A percentile compares a stretch with the other conserved stretches of the same genome.
phyloP scores from a whole-genome alignment of 108 stramenopile genomes.

The Discostella stelligeroides region DNA sequence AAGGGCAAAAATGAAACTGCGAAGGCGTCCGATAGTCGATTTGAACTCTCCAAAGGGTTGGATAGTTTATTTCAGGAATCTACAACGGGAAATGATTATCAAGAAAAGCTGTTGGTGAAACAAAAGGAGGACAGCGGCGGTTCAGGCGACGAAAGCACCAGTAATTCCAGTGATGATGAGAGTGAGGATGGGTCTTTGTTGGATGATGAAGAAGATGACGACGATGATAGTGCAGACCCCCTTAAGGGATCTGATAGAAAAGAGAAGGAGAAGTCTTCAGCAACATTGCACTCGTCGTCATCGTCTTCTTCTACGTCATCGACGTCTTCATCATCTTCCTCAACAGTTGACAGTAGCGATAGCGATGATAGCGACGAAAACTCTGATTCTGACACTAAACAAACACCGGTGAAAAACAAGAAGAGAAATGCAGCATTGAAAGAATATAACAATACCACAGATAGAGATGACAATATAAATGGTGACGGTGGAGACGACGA shows the following conservation, averaged over 20 bases:
- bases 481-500: conserved; percentile 36
- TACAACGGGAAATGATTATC: conserved; percentile 46
- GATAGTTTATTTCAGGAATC: conserved; percentile 43
- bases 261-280: not conserved
- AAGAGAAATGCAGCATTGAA: conserved; percentile 7
- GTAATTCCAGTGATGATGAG: conserved; percentile 11
- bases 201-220: conserved; percentile 14
- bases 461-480: conserved; percentile 7
- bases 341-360: conserved; percentile 12
- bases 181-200: conserved; percentile 7
- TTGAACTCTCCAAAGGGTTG: conserved; percentile 36
- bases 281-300: conserved; percentile 15
- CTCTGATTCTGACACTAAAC: not conserved
- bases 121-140: conserved; percentile 4
- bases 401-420: not conserved
- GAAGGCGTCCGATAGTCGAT: conserved; percentile 25
- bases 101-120: conserved; percentile 20
- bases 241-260: conserved; percentile 21
- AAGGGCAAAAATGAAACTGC: not conserved
- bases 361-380: conserved; percentile 15
- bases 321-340: conserved; percentile 5
- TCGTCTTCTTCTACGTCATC: conserved; percentile 38
- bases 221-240: conserved; percentile 37
- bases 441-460: conserved; percentile 12
- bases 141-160: conserved; percentile 4